Evolutionary conservation across 2,329 filamentous ascomycete species (phyloP).

Genomic region (Huntiella abstrusa): DNA sequence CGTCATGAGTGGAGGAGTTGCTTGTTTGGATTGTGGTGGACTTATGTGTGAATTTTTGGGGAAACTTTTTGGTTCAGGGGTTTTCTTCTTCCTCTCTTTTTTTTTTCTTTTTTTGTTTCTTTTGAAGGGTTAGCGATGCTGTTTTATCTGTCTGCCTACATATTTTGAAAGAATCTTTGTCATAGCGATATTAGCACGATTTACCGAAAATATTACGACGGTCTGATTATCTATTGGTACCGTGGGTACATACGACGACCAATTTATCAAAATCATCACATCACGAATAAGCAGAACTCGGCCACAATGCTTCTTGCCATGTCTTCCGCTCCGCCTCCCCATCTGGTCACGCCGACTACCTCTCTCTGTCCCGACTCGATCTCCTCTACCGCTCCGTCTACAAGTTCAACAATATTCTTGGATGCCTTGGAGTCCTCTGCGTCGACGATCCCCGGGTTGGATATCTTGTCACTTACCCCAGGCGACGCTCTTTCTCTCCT

Average conservation of each 20-base stretch:
- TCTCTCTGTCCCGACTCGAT: too few species aligned
- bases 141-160: constrained; percentile 1
- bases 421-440: not conserved
- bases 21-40: too few species aligned
- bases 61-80: constrained; percentile 4
- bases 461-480: constrained; percentile 14
- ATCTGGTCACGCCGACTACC: not conserved
- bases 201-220: not conserved
- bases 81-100: constrained; percentile 4
- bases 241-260: constrained; percentile 18
- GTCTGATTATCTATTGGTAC: constrained; percentile 18
- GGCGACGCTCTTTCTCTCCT: constrained; percentile 53
- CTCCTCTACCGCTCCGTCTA: too few species aligned
- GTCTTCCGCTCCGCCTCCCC: not conserved
- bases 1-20: too few species aligned
- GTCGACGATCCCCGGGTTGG: not conserved
- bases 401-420: not conserved
- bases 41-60: not conserved
- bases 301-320: constrained; percentile 1
- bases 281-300: not conserved
- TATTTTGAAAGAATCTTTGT: not conserved
- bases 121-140: not conserved
- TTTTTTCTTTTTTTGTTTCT: constrained; percentile 6
- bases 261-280: not conserved
- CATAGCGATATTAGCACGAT: not conserved